A percentile compares a stretch with the other conserved stretches of the same genome.
These are phyloP conservation scores for Cryptococcus amylolentus DNA, from an alignment of 1,284 basidiomycete species.

Conservation along the genomic window DNA sequence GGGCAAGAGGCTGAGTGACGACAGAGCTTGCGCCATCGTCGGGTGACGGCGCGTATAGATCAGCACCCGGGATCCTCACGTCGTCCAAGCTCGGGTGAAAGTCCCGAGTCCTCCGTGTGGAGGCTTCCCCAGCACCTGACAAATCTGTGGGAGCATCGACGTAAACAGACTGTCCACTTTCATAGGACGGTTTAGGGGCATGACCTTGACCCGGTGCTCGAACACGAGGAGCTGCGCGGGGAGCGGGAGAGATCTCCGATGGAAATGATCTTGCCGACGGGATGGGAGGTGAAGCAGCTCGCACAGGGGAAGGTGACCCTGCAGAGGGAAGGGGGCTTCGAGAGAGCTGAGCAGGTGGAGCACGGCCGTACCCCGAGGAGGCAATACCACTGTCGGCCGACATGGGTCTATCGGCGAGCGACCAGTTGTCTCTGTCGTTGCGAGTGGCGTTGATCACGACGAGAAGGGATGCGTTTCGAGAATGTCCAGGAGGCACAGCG, in stretches of 20 bases:
- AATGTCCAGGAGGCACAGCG: not conserved
- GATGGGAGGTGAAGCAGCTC: not conserved
- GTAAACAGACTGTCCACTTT: not conserved
- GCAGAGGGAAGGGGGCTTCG: not conserved
- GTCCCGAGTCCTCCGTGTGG: not conserved
- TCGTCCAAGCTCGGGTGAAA: not conserved
- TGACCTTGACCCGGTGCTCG: not conserved
- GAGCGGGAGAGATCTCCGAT: not conserved
- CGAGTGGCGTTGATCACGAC: constrained; percentile 3
- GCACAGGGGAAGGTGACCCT: not conserved
- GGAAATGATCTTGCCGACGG: not conserved
- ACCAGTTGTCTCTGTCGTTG: constrained; percentile 4
- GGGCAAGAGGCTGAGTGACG: not conserved
- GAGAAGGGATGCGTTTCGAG: not conserved
- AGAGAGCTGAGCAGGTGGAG: not conserved
- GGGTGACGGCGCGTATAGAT: not conserved
- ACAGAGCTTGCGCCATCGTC: constrained; percentile 1
- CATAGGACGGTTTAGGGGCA: not conserved
- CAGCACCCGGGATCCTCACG: not conserved
- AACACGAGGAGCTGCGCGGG: not conserved
- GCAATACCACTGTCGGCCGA: not conserved
- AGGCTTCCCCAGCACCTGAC: too few relatives aligned
- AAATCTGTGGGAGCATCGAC: not conserved
- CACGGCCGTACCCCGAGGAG: not conserved
- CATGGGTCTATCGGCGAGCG: constrained; percentile 4